phyloP scores from a whole-genome alignment of 371 early-diverging fungal genomes.

The Haplosporangium sp. region DNA sequence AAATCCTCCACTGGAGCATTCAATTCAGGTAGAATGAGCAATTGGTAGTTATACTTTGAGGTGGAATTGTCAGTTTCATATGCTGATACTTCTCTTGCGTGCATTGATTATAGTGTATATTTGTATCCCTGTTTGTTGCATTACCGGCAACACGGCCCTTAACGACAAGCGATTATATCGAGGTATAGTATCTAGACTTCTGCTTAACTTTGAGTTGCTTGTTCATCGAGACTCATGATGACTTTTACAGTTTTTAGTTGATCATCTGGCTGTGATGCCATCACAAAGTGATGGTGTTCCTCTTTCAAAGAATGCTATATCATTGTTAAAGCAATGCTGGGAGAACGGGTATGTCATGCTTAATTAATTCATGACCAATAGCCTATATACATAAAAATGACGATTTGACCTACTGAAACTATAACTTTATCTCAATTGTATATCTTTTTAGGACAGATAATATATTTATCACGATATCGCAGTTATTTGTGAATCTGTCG shows the following conservation, averaged over 20 bases:
- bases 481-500: constrained; percentile 31
- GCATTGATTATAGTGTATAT: constrained; percentile 15
- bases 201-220: no score
- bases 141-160: constrained; percentile 24
- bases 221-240: not conserved
- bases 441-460: constrained; percentile 27
- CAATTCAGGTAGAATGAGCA: constrained; percentile 27
- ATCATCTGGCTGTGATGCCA: constrained; percentile 35
- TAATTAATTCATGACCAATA: not conserved
- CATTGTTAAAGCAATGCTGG: constrained; percentile 37
- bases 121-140: constrained; percentile 31
- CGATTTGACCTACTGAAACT: not conserved
- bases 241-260: constrained; percentile 35
- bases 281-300: not conserved
- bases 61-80: not conserved
- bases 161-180: constrained; percentile 33
- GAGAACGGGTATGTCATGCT: constrained; percentile 26
- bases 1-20: constrained; percentile 1
- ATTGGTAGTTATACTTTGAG: not conserved
- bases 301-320: constrained; percentile 27
- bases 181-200: constrained; percentile 14
- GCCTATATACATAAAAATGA: not conserved
- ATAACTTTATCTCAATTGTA: not conserved
- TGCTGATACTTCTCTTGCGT: not conserved
- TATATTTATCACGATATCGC: constrained; percentile 41